These are phyloP conservation scores for Quercus mongolica DNA, from an alignment of 306 rosid species.

Conservation along the genomic window DNA sequence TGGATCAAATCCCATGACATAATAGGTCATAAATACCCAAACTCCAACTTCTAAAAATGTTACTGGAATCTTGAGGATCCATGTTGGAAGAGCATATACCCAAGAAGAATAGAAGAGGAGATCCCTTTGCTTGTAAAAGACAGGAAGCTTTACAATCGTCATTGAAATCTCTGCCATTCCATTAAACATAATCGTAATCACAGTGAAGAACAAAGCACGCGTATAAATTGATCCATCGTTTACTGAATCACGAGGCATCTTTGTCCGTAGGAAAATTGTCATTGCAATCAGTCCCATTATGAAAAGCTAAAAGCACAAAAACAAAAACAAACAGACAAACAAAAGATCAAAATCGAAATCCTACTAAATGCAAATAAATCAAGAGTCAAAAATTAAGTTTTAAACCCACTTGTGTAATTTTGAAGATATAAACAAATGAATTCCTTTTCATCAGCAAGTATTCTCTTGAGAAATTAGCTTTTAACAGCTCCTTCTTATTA, in stretches of 20 bases:
- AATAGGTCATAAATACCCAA: conserved; percentile 42
- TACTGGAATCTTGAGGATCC: conserved; percentile 42
- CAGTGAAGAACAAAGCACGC: conserved; percentile 33
- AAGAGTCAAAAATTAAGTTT: neutral
- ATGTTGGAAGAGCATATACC: conserved; percentile 39
- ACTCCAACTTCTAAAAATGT: conserved; percentile 30
- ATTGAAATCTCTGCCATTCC: conserved; percentile 40
- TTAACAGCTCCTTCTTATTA: conserved; percentile 26
- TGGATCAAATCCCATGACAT: conserved; percentile 44
- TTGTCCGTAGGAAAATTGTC: conserved; percentile 33
- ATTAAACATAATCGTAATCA: conserved; percentile 31
- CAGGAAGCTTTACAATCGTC: conserved; percentile 45
- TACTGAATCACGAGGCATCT: conserved; percentile 27
- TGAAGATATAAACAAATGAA: conserved; percentile 42
- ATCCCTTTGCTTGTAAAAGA: conserved; percentile 48
- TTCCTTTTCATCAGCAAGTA: conserved; percentile 43
- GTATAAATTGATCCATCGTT: conserved; percentile 23
- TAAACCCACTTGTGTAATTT: conserved; percentile 26
- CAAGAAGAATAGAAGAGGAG: conserved; percentile 40
- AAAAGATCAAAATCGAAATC: neutral
- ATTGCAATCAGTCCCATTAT: conserved; percentile 18
- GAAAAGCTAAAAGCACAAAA: conserved; percentile 15
- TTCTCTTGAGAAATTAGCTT: conserved; percentile 36
- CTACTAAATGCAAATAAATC: neutral
- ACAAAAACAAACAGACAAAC: neutral